Evolutionary conservation across 2,329 filamentous ascomycete genomes (phyloP).

Genomic region (Fusarium nematophilum): DNA sequence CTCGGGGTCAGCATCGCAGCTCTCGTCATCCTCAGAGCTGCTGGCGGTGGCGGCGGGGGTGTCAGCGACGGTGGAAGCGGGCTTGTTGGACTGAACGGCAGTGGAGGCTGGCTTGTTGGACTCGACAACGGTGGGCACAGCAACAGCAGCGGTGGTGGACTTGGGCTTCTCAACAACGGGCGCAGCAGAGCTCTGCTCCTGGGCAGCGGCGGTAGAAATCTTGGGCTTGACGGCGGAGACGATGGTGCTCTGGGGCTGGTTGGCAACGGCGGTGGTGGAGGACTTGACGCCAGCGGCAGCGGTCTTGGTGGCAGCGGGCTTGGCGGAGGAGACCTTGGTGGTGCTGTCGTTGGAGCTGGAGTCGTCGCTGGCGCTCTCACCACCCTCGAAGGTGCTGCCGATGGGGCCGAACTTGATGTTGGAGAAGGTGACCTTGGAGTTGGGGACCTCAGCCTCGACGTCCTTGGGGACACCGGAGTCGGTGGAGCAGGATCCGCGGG

Average conservation of each 20-base stretch:
- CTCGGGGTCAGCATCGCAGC: constrained; percentile 12
- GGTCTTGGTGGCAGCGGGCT: constrained; percentile 14
- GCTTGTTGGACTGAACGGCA: too few relatives aligned
- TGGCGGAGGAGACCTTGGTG: constrained; percentile 1
- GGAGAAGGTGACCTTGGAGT: constrained; percentile 64
- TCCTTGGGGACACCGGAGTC: constrained; percentile 62
- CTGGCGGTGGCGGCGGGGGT: constrained; percentile 2
- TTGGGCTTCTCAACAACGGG: constrained; percentile 1
- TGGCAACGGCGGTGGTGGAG: not conserved
- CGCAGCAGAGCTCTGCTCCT: not conserved
- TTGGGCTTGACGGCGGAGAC: constrained; percentile 11
- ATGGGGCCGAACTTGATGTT: constrained; percentile 68
- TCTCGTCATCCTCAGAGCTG: constrained; percentile 2
- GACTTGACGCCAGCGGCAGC: not conserved
- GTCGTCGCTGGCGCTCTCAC: constrained; percentile 14
- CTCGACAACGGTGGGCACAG: constrained; percentile 4
- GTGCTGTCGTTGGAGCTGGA: not conserved
- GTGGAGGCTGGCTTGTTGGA: too few relatives aligned
- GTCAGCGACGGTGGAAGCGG: constrained; percentile 5
- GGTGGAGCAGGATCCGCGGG: constrained; percentile 65
- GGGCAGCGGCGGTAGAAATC: not conserved
- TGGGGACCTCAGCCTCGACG: constrained; percentile 57
- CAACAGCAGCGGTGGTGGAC: not conserved
- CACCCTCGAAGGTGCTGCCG: constrained; percentile 59
- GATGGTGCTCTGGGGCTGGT: constrained; percentile 16